A percentile compares a stretch with the other conserved stretches of the same genome.
These are phyloP conservation scores for Penicillium subrubescens DNA, from an alignment of 495 filamentous ascomycete genomes.

Conservation along the genomic window DNA sequence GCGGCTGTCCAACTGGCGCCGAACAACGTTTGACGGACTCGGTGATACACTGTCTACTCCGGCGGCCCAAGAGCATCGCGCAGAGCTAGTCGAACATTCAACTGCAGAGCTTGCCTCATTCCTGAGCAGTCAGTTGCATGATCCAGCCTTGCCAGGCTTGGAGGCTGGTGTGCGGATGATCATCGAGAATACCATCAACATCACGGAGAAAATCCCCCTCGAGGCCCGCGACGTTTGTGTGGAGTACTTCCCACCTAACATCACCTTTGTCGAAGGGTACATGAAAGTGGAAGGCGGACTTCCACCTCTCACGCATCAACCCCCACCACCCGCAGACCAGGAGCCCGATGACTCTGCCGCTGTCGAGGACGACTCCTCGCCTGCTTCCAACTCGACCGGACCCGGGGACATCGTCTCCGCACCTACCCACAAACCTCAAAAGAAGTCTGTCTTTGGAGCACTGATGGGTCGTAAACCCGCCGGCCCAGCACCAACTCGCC, in stretches of 20 bases:
- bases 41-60: conserved; percentile 66
- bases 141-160: conserved; percentile 74
- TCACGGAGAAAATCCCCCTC: conserved; percentile 82
- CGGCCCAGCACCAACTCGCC: conserved; percentile 12
- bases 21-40: conserved; percentile 91
- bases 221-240: conserved; percentile 91
- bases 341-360: conserved; percentile 29
- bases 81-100: conserved; percentile 65
- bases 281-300: conserved; percentile 87
- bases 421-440: conserved; percentile 17
- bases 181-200: conserved; percentile 85
- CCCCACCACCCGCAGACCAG: conserved; percentile 32
- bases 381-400: conserved; percentile 28
- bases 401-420: conserved; percentile 33
- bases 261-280: conserved; percentile 60
- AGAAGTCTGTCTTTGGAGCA: conserved; percentile 50
- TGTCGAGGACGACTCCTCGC: conserved; percentile 45
- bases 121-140: conserved; percentile 70
- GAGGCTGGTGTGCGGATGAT: conserved; percentile 86
- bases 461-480: conserved; percentile 46
- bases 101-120: conserved; percentile 70
- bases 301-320: conserved; percentile 65
- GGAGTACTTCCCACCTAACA: conserved; percentile 77
- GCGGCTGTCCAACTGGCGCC: conserved; percentile 90
- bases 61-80: conserved; percentile 62